Evolutionary conservation across 768 basidiomycete species (phyloP), one percentile per base, ranked within the genome.

Genomic region (Mycena vitilis): DNA sequence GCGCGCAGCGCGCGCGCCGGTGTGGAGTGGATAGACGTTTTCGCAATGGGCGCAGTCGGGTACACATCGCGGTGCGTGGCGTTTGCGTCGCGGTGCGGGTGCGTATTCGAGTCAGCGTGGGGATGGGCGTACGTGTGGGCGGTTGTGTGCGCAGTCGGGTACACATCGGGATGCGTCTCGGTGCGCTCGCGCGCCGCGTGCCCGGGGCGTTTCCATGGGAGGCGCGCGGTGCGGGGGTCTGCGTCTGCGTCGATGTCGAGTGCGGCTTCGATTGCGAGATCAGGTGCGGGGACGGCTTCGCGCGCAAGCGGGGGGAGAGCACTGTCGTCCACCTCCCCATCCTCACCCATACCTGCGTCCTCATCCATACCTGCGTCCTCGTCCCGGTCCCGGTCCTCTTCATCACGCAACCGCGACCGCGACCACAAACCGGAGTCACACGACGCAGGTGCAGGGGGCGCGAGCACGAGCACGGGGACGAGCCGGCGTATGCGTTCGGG

Each of bases 401-500:
- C n/a, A n/a, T n/a, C n/a, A n/a, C n/a, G n/a, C n/a, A n/a, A n/a
- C n/a, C n/a, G n/a, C n/a, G n/a, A n/a, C n/a, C n/a, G n/a, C n/a
- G n/a, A n/a, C n/a, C n/a, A n/a, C n/a, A n/a, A n/a, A 11, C 36
- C 9, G 1, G 54, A 38, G 12, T 20, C 36, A 47, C 20, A 22
- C 12, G 22, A 2, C 38, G n/a, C 25, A 2, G 34, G 10, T 4
- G 30, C 18, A 1, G 40, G 55, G 23, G 30, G 5, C 5, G 37
- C n/a, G 38, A 68, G 54, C 36, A 68, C 61, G 44, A 53, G 10
- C 2, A 68, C 49, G 40, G 67, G 67, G 11, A 68, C 38, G 9
- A 68, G 61, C 45, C 55, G 36, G 44, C 40, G 60, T 18, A 68
- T 23, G 2, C 34, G n/a, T 12, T 57, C 36, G 23, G 60, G 54